Evolutionary conservation across 495 filamentous ascomycete genomes (phyloP), one percentile per base, ranked within the genome.

Genomic region (Aspergillus heteromorphus): DNA sequence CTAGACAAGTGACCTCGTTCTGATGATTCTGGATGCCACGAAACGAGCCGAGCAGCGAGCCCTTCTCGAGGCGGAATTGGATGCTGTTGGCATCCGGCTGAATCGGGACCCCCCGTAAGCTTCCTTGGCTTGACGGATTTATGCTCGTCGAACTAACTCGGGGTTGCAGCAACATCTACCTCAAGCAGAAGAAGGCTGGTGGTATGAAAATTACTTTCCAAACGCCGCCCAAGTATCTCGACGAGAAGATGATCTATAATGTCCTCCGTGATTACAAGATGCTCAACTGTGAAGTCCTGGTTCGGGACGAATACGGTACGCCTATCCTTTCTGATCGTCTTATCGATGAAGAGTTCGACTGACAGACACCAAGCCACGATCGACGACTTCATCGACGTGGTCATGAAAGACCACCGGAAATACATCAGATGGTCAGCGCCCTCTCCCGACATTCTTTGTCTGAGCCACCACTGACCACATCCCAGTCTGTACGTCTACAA

Each of bases 181-280:
- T 99, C n/a, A 99, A 99, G 67, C 74, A 73, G 13, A 99, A 99
- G 73, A 97, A 96, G 65, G 89, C 95, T 6, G 95, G 95, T 45
- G 95, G 95, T 31, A 91, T 97, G 90, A 99, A 97, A 70, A 95
- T 97, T 66, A 97, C 87, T 9, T 99, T 99, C 73, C 86, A 89
- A 56, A 75, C 83, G 27, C 86, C 92, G 6, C 92, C 95, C 7
- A 97, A 96, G 65, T 73, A 84, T 51, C 72, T 99, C 42, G 93
- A 97, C 65, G 95, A 97, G 74, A 97, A 95, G 76, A 95, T 97
- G 84, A 81, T 97, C 57, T 93, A 83, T 73, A 95, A 93, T 73
- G 95, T 99, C 64, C 77, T 97, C 30, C 87, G 89, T 48, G 95
- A 99, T 78, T 97, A 97, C 81, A 97, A 97, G 77, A 91, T 97